Evolutionary conservation across 805 yeast genomes (phyloP).

Genomic region (Diddensiella transvaalensis): DNA sequence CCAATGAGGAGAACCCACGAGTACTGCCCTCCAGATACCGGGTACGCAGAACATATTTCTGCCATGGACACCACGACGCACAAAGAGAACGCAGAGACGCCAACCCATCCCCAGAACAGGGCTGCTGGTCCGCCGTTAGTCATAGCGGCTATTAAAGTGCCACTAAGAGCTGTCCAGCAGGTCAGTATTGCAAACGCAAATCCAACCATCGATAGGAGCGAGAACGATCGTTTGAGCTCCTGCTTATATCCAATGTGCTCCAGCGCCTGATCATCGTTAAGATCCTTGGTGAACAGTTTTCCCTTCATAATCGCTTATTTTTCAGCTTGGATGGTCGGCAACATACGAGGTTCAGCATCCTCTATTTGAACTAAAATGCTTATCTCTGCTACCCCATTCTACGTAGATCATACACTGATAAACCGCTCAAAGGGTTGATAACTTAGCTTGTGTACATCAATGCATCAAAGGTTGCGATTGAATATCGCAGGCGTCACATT

Average conservation of each 20-base stretch:
- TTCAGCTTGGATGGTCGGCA: too few species aligned
- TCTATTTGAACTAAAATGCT: not conserved
- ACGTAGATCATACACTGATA: too few species aligned
- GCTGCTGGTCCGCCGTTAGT: constrained; percentile 62
- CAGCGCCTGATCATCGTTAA: constrained; percentile 17
- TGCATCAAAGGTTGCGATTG: too few species aligned
- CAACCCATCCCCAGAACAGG: constrained; percentile 55
- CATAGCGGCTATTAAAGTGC: constrained; percentile 58
- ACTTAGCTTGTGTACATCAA: too few species aligned
- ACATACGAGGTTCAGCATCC: not conserved
- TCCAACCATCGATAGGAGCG: constrained; percentile 44
- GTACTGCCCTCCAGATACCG: constrained; percentile 67
- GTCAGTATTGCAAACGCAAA: constrained; percentile 65
- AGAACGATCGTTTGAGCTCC: constrained; percentile 58
- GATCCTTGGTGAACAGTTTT: not conserved
- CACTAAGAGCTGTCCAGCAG: constrained; percentile 60
- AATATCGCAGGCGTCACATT: too few species aligned
- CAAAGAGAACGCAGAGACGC: constrained; percentile 51
- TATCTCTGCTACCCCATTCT: too few species aligned
- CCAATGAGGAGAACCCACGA: constrained; percentile 52
- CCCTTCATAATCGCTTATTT: not conserved
- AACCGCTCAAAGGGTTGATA: too few species aligned
- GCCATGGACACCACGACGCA: constrained; percentile 62
- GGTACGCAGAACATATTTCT: constrained; percentile 61
- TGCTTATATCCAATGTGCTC: constrained; percentile 53